Evolutionary conservation across 352 stramenopile genomes (phyloP), one percentile per base, ranked within the genome.

Genomic region (Achlya hypogyna): DNA sequence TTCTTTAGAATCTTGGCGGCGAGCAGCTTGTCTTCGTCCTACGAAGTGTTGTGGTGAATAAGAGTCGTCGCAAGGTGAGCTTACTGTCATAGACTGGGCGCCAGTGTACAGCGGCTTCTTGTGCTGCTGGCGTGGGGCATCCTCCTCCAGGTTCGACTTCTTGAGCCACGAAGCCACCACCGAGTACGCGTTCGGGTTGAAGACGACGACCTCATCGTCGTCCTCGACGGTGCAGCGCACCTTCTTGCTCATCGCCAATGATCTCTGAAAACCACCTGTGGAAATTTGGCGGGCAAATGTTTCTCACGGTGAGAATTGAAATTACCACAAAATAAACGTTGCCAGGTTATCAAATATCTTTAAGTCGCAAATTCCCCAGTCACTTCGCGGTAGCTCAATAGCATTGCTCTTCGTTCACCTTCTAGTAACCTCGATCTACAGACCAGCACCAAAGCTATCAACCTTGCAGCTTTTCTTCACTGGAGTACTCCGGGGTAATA

Each of bases 21-120:
- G 8, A 67, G 34, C n/a, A 67, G 49, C 27, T 67, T 67, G 38
- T 67, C 60, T 67, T 67, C 60, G 31, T 67, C 60, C 60, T 67
- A 45, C 22, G 18, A 27, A 10, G n/a, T 9, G 10, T n/a, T 18
- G 8, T 38, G 25, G n/a, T n/a, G n/a, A n/a, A n/a, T n/a, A 56
- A 34, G 20, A 8, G 42, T 28, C 43, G 38, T 27, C 31, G 25
- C 10, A 56, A 3, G 25, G 22, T 20, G 25, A 27, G 25, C 31
- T 20, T 56, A 56, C 49, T 20, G 28, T 59, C 16, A 34, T 28
- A 16, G 42, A 22, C 60, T 22, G 12, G 8, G 60, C 25, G n/a
- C 51, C 25, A 14, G 60, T 54, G 60, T 67, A 67, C 6, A 67
- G 34, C 18, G 60, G 60, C 60, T 67, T 67, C 20, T 42, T 35